Base-by-base conservation (phyloP, 805 yeast species). In the Cyberlindnera maclurae region DNA sequence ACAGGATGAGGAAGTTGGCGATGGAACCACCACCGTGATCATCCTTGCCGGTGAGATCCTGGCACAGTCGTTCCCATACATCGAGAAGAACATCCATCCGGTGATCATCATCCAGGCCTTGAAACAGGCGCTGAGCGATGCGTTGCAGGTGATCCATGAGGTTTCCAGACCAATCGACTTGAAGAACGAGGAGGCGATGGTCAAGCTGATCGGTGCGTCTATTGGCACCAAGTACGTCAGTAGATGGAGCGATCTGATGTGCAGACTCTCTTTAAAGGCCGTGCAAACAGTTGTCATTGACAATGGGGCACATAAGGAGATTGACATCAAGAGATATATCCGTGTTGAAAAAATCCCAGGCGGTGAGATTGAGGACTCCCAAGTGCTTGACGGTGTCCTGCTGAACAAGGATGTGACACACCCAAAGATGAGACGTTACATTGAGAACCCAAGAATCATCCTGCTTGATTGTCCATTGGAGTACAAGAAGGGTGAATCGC, bases 1-100 rank as follows among this genome's bases (percentile, higher is more conserved):
- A 6, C 97, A 90, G 67, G 98, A 90, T 59, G 98, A 90, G 66
- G 98, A 90, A 66, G 98, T 78, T 40, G 99, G 99, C 40, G 99
- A 93, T 57, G 97, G 97, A 45, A 89, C 99, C 43, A 93, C 99
- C 18, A 82, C 96, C 8, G 99, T 93, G 39, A 93, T 93, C 56
- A 90, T 93, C 46, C 68, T 90, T 40, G 97, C 98, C 15, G 98
- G 98, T 47, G 98, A 93, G 62, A 87, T 93, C 41, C 70, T 93
- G 44, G 96, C 97, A 4, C 97, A 89, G 63, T 79, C 95, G 35
- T 88, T 83, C 62, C 97, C 96, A 34, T 88, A 87, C 62, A 79
- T 83, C 49, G 97, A 90, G 63, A 87, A 87, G 60, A 86, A 89
- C 58, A 88, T 93, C 52, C 98, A 93, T 64, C 98, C 98, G 1